These are phyloP conservation scores for Leccinum olivaceopallidum DNA, from an alignment of 768 basidiomycete genomes.

Conservation along the genomic window DNA sequence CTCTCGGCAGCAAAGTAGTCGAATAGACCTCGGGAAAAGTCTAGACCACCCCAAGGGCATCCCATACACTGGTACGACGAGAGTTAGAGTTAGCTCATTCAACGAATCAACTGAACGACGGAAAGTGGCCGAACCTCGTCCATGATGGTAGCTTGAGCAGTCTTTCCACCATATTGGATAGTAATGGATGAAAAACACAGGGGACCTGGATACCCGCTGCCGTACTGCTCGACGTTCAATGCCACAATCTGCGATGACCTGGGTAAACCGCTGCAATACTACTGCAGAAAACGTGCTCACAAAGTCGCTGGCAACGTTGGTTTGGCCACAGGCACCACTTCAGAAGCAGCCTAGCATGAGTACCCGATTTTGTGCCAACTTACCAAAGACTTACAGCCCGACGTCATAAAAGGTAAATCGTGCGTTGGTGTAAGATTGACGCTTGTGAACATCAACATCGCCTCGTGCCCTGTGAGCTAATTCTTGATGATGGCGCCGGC, in stretches of 20 bases:
- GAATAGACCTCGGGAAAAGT: slow-evolving; percentile 70
- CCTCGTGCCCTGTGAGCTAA: slow-evolving; percentile 48
- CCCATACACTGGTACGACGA: slow-evolving; percentile 52
- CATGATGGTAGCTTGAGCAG: slow-evolving; percentile 54
- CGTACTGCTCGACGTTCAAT: slow-evolving; percentile 53
- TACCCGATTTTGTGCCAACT: slow-evolving; percentile 2
- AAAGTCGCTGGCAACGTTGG: slow-evolving; percentile 41
- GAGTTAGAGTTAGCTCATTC: slow-evolving; percentile 1
- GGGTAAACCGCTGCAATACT: slow-evolving; percentile 4
- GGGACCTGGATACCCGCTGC: slow-evolving; percentile 61
- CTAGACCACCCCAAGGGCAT: slow-evolving; percentile 66
- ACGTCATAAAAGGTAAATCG: slow-evolving; percentile 59
- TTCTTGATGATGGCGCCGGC: slow-evolving; percentile 43
- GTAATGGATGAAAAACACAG: slow-evolving; percentile 62
- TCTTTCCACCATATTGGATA: slow-evolving; percentile 62
- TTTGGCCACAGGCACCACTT: slow-evolving; percentile 59
- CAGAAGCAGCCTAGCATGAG: slow-evolving; percentile 11
- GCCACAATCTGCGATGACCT: slow-evolving; percentile 49
- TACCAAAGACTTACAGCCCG: slow-evolving; percentile 42
- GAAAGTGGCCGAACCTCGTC: slow-evolving; percentile 50
- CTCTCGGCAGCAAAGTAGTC: slow-evolving; percentile 49
- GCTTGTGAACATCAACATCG: slow-evolving; percentile 41
- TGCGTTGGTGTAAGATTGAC: slow-evolving; percentile 33
- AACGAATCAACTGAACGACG: background rate
- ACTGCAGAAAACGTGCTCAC: slow-evolving; percentile 34